A percentile compares a stretch with the other conserved stretches of the same genome.
Conservation (phyloP, 352 stramenopile species). For the Phytopythium aichiense region DNA sequence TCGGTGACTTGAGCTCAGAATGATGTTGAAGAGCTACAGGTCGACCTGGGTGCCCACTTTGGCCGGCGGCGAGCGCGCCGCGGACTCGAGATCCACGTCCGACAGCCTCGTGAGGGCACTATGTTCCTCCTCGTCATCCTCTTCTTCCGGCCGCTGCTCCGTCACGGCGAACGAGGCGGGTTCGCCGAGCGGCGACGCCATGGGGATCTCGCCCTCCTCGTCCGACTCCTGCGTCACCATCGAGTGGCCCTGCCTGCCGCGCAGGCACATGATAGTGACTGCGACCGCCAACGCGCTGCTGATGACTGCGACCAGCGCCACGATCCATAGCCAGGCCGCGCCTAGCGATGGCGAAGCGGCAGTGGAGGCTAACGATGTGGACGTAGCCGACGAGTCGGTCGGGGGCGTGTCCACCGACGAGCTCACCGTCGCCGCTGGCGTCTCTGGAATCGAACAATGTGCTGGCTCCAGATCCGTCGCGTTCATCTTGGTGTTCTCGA, state of each 20-base stretch:
- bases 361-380: conserved; percentile 10
- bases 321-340: conserved; percentile 44
- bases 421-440: conserved; percentile 9
- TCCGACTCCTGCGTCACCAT: conserved; percentile 60
- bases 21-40: conserved; percentile 6
- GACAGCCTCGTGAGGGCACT: neutral
- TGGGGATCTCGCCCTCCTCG: conserved; percentile 29
- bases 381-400: neutral
- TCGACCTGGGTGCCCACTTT: conserved; percentile 7
- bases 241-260: conserved; percentile 24
- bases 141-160: conserved; percentile 4
- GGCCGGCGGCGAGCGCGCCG: neutral
- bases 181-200: conserved; percentile 5
- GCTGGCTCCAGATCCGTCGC: conserved; percentile 42
- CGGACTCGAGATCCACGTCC: conserved; percentile 6
- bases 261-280: conserved; percentile 50
- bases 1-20: neutral
- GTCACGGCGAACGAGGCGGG: conserved; percentile 6
- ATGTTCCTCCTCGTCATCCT: conserved; percentile 16
- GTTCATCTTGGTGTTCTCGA: conserved; percentile 52
- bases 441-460: conserved; percentile 28
- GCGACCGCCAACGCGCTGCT: conserved; percentile 43
- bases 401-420: neutral
- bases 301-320: conserved; percentile 37
- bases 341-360: conserved; percentile 16